These are phyloP conservation scores for Rhexocercosporidium sp. DNA, from an alignment of 2,329 filamentous ascomycete species.

Conservation along the genomic window DNA sequence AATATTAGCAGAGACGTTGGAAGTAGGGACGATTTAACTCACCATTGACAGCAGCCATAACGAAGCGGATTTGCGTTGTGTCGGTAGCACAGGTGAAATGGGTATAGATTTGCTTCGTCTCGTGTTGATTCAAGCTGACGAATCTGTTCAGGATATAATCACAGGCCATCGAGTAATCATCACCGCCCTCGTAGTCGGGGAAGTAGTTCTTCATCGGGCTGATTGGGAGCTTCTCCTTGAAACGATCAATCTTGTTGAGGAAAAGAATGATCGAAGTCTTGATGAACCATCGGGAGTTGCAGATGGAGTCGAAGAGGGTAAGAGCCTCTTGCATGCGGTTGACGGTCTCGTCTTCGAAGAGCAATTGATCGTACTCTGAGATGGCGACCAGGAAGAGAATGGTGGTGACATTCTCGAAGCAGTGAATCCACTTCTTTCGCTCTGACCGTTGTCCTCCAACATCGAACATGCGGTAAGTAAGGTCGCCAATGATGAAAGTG, in stretches of 20 bases:
- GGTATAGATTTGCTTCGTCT: constrained; percentile 99
- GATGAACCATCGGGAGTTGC: constrained; percentile 89
- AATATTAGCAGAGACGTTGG: constrained; percentile 48
- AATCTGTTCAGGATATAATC: constrained; percentile 99
- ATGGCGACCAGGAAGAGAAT: constrained; percentile 94
- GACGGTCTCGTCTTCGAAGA: constrained; percentile 96
- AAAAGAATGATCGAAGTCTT: constrained; percentile 89
- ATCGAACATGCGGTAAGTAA: constrained; percentile 94
- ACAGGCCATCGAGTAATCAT: constrained; percentile 94
- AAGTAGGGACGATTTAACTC: constrained; percentile 37
- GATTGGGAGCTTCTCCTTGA: constrained; percentile 82
- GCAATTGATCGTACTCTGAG: constrained; percentile 94
- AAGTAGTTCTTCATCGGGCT: constrained; percentile 91
- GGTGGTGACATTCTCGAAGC: constrained; percentile 82
- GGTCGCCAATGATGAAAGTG: constrained; percentile 87
- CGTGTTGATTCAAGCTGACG: constrained; percentile 97
- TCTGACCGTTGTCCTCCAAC: constrained; percentile 77
- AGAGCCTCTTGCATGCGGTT: constrained; percentile 92
- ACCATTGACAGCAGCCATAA: constrained; percentile 99
- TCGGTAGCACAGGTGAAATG: constrained; percentile 99
- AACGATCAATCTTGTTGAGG: constrained; percentile 89
- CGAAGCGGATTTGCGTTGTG: constrained; percentile 98
- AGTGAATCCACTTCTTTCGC: constrained; percentile 81
- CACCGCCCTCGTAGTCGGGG: constrained; percentile 90
- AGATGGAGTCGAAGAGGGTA: constrained; percentile 86